Evolutionary conservation across 1,139 yeast genomes (phyloP), one percentile per base, ranked within the genome.

Genomic region (Candida frijolesensis): DNA sequence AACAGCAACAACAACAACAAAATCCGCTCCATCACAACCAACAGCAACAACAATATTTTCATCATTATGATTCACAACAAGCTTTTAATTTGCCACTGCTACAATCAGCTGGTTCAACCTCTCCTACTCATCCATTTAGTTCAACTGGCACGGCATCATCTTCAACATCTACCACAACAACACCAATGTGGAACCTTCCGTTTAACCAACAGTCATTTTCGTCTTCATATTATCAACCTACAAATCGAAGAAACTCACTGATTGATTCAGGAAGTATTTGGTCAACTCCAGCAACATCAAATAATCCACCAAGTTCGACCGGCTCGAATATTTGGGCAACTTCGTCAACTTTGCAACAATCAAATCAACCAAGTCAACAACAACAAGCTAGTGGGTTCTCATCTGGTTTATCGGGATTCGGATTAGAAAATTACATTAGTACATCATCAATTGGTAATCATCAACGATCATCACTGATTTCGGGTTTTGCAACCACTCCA

Each of bases 401-500:
- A 19, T 32, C 43, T 22, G 12, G 38, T 16, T 46, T 25, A 8
- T 25, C 8, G 7, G 29, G 29, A 25, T 25, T 25, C 7, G 29
- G 29, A 25, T 25, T 46, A 14, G 54, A 52, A n/a, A 54, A 54
- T 43, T 54, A 54, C 35, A 48, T 48, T 9, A 30, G 48, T 34
- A 44, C 54, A 18, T 46, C 52, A 27, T 22, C 44, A 11, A 37
- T 29, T 30, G 42, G 15, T n/a, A 38, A 16, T 29, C 47, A 34
- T 29, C 41, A 51, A 38, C 38, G 58, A 16, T 54, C 58, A 3
- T 51, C 55, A 9, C 54, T 51, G 50, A 49, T 55, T 29, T 34
- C 54, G 18, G 57, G 53, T 6, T 47, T 47, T 35, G 44, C 56
- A 7, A 27, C 40, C 8, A 34, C 56, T 9, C 50, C 54, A 10